These are phyloP conservation scores for Thuja plicata DNA, from an alignment of 83 land plant species.

Conservation along the genomic window DNA sequence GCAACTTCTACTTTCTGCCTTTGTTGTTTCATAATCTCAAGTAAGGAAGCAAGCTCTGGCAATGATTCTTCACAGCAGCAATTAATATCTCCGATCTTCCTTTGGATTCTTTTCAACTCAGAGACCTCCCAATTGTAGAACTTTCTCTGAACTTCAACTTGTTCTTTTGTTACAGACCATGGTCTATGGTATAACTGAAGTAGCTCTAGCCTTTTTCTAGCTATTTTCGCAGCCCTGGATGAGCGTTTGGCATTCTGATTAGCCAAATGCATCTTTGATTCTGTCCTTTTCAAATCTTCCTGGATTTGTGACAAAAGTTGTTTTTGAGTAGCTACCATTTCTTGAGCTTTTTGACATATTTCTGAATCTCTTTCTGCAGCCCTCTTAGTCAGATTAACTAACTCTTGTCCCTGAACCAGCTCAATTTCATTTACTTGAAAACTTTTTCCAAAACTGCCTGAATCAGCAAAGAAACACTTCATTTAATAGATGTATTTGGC, in stretches of 20 bases:
- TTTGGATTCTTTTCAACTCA: conserved; percentile 10
- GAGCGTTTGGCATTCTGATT: background rate
- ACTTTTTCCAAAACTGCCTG: background rate
- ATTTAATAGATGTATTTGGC: background rate
- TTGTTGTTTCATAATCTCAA: conserved; percentile 10
- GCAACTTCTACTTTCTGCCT: conserved; percentile 10
- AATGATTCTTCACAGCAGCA: conserved; percentile 10
- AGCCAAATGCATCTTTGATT: conserved; percentile 1
- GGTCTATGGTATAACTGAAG: conserved; percentile 4
- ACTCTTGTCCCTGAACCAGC: background rate
- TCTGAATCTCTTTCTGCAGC: conserved; percentile 5
- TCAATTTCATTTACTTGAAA: background rate
- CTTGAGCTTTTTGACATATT: conserved; percentile 2
- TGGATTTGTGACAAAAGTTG: background rate
- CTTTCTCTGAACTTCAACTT: conserved; percentile 10
- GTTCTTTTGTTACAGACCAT: background rate
- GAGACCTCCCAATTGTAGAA: background rate
- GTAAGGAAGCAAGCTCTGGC: background rate
- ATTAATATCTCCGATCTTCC: conserved; percentile 5
- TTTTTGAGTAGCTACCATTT: conserved; percentile 2
- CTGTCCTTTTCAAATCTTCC: background rate
- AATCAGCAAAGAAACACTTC: conserved; percentile 2
- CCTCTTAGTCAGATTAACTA: background rate
- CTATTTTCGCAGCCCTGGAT: background rate
- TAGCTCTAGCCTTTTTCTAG: background rate